Conservation (phyloP, 1,139 yeast genomes). For the Taphrina pruni region DNA sequence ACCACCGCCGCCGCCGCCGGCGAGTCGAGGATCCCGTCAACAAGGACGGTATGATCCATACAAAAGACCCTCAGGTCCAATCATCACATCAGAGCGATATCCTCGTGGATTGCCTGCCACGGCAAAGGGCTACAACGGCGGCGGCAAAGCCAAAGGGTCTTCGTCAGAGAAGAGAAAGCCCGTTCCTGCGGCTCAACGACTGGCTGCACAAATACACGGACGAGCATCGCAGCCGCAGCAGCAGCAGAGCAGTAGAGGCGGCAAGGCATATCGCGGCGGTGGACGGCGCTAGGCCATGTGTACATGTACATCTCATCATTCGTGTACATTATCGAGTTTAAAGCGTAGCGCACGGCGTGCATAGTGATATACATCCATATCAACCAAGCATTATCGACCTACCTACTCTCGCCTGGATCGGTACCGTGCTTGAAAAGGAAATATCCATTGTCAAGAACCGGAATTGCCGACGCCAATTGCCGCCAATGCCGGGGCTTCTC, state of each 20-base stretch:
- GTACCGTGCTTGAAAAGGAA: too few species aligned
- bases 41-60: slow-evolving; percentile 27
- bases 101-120: slow-evolving; percentile 20
- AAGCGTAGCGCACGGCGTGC: not conserved
- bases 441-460: too few species aligned
- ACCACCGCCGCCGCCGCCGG: slow-evolving; percentile 5
- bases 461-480: too few species aligned
- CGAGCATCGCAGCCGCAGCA: not conserved
- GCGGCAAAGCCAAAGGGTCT: not conserved
- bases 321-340: not conserved
- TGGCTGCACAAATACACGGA: not conserved
- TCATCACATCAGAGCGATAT: slow-evolving; percentile 25
- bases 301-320: not conserved
- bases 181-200: slow-evolving; percentile 21
- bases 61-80: slow-evolving; percentile 13
- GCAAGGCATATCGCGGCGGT: slow-evolving; percentile 38
- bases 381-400: too few species aligned
- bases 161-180: not conserved
- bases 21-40: slow-evolving; percentile 20
- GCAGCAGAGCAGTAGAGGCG: slow-evolving; percentile 7
- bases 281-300: slow-evolving; percentile 2
- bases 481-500: too few species aligned
- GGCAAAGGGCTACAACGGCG: not conserved
- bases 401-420: too few species aligned
- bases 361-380: not conserved